phyloP scores from a whole-genome alignment of 768 basidiomycete species.

The Cyclocybe aegerita region DNA sequence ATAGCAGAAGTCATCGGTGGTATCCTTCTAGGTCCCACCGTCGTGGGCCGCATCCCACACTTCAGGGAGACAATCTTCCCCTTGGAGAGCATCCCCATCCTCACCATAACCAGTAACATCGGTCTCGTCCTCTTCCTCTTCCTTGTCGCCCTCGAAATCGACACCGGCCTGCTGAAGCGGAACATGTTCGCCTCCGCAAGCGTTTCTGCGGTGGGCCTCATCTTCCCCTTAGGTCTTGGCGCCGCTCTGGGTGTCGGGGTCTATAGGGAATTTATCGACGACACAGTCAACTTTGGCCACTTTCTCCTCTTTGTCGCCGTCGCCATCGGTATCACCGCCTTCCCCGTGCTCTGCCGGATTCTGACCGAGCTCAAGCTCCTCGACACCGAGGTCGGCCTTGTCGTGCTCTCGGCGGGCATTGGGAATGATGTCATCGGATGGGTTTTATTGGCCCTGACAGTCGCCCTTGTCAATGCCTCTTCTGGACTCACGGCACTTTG shows the following conservation, averaged over 20 bases:
- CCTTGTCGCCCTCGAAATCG: slow-evolving; percentile 84
- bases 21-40: slow-evolving; percentile 75
- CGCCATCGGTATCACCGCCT: slow-evolving; percentile 79
- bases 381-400: slow-evolving; percentile 81
- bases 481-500: slow-evolving; percentile 76
- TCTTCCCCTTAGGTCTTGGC: slow-evolving; percentile 80
- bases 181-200: slow-evolving; percentile 57
- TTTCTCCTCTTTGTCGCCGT: slow-evolving; percentile 87
- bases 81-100: slow-evolving; percentile 44
- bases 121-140: slow-evolving; percentile 81
- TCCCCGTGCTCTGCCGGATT: slow-evolving; percentile 83
- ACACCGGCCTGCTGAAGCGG: slow-evolving; percentile 63
- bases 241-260: slow-evolving; percentile 73
- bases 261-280: slow-evolving; percentile 65
- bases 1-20: slow-evolving; percentile 93
- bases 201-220: slow-evolving; percentile 67
- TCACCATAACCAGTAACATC: slow-evolving; percentile 73
- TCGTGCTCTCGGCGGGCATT: slow-evolving; percentile 81
- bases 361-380: slow-evolving; percentile 80
- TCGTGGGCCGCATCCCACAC: slow-evolving; percentile 77
- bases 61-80: slow-evolving; percentile 70
- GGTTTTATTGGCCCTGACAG: slow-evolving; percentile 80
- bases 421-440: slow-evolving; percentile 76
- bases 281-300: slow-evolving; percentile 65
- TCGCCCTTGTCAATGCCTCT: slow-evolving; percentile 81